These are phyloP conservation scores for Cudoniella acicularis DNA, from an alignment of 495 filamentous ascomycete genomes.

Conservation along the genomic window DNA sequence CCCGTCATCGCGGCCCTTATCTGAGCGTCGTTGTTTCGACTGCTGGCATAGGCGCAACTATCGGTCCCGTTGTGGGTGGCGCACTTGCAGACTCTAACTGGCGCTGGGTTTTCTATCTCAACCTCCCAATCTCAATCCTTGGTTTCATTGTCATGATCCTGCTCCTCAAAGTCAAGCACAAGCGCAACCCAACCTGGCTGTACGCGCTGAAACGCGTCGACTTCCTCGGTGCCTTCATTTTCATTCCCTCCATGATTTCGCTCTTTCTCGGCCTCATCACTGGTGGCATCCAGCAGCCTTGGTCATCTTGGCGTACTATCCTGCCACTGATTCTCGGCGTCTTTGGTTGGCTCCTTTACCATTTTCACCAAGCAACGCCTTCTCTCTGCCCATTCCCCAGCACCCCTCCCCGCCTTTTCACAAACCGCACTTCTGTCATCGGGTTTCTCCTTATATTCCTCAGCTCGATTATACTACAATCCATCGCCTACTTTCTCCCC, in stretches of 20 bases:
- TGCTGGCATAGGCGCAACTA: slow-evolving; percentile 62
- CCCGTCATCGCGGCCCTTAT: slow-evolving; percentile 43
- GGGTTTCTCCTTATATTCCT: slow-evolving; percentile 25
- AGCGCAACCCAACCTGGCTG: slow-evolving; percentile 14
- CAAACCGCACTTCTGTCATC: slow-evolving; percentile 27
- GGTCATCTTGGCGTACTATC: slow-evolving; percentile 29
- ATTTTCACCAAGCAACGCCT: slow-evolving; percentile 18
- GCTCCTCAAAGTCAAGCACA: slow-evolving; percentile 30
- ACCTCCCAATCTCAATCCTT: slow-evolving; percentile 37
- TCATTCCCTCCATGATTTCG: slow-evolving; percentile 26
- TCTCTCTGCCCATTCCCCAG: slow-evolving; percentile 23
- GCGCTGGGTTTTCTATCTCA: slow-evolving; percentile 50
- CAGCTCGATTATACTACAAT: slow-evolving; percentile 17
- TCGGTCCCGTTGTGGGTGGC: slow-evolving; percentile 67
- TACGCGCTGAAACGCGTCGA: slow-evolving; percentile 26
- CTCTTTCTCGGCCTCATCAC: slow-evolving; percentile 31
- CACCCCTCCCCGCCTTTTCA: slow-evolving; percentile 29
- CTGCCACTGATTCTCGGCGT: slow-evolving; percentile 29
- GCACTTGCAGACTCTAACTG: slow-evolving; percentile 61
- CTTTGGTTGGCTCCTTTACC: slow-evolving; percentile 24
- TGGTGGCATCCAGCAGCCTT: slow-evolving; percentile 27
- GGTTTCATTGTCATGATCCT: slow-evolving; percentile 28
- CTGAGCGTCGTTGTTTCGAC: slow-evolving; percentile 32
- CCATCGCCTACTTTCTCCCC: slow-evolving; percentile 46
- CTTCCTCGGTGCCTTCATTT: slow-evolving; percentile 28